phyloP scores from a whole-genome alignment of 2,329 filamentous ascomycete genomes.

The Trichoderma sp. region DNA sequence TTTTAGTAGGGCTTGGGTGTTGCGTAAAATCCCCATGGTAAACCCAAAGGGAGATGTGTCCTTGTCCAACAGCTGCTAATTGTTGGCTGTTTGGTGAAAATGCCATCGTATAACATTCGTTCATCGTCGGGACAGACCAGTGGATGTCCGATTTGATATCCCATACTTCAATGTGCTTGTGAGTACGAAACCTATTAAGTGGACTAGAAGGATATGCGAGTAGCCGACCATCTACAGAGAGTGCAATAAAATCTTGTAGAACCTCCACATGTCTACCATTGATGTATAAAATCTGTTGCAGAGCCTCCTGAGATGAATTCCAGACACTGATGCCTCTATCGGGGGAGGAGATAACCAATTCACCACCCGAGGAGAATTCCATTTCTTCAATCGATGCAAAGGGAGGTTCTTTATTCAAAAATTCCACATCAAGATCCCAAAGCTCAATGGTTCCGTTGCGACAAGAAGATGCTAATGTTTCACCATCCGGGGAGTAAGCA shows the following conservation, averaged over 20 bases:
- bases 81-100: background rate
- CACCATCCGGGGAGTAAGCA: background rate
- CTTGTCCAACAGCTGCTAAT: background rate
- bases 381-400: background rate
- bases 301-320: background rate
- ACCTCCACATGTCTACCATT: no score
- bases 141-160: background rate
- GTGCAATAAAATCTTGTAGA: background rate
- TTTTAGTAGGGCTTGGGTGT: no score
- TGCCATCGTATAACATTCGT: background rate
- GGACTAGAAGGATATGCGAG: background rate
- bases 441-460: background rate
- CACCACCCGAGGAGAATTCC: background rate
- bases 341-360: background rate
- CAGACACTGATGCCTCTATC: background rate
- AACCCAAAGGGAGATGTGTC: background rate
- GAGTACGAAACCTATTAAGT: no score
- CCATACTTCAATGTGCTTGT: background rate
- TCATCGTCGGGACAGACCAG: background rate
- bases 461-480: background rate
- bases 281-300: no score
- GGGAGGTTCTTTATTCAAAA: accelerated
- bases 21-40: background rate
- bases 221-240: background rate
- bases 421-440: background rate